Base-by-base conservation (phyloP, 768 basidiomycete species). In the Mycena latifolia region DNA sequence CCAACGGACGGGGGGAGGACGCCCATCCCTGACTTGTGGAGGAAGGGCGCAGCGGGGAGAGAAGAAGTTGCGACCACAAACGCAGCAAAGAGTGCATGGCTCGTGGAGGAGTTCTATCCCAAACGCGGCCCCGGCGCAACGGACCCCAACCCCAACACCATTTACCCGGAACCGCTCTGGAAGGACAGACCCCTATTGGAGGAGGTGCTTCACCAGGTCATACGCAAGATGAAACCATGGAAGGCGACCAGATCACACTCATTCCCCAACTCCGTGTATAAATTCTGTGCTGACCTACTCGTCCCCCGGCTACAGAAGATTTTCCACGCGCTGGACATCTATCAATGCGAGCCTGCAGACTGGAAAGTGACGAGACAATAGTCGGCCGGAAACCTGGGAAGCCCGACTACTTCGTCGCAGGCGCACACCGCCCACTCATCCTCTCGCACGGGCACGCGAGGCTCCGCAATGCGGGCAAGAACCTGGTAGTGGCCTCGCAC, bases 361-460 rank as follows among this genome's bases (percentile, higher is more conserved):
- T 81, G 79, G 78, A 71, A 70, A 41, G 14, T 28, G 0, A 77
- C 0, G 69, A 43, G 2, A 80, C 80, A 0, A 58, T 79, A 0
- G 77, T 80, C 0, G 66, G 80, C 0, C 57, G 72, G 3, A 83
- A 83, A 61, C 81, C 81, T 2, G 79, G 79, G 5, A 77, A 78
- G 61, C 57, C 70, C 0, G 74, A 76, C 61, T 83, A 82, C 69
- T 46, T 48, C 72, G 57, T 66, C 0, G 71, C 78, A 1, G 76
- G 76, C 14, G 75, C 78, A 0, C 79, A 75, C 65, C 65, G 79
- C 2, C 81, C 77, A 10, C 45, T 46, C 24, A 46, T 46, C 22
- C 45, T 46, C 22, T 46, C 45, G 4, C 45, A 46, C 37, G 64
- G 57, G 11, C 47, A 69, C 31, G 67, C 51, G 3, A 53, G 61